Evolutionary conservation across 2,329 filamentous ascomycete genomes (phyloP), one percentile per base, ranked within the genome.

Genomic region (Aspergillus sp.): DNA sequence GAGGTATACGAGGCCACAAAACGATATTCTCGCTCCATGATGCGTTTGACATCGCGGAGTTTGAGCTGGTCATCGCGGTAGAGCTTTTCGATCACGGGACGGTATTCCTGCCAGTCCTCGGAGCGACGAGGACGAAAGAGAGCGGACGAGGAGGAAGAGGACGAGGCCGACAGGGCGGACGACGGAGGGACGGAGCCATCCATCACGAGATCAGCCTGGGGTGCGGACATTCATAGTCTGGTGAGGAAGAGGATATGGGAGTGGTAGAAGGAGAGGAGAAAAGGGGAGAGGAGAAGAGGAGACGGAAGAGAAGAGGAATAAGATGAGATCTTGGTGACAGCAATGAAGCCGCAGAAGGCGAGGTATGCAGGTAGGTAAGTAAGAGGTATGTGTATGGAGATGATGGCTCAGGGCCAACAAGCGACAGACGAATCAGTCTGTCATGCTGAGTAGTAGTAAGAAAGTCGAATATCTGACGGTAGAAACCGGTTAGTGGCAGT

Each of bases 71-170:
- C 58, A 47, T 66, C 64, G 29, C 66, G 67, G 49, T 71, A 71
- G 49, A 71, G 67, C 34, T 64, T 59, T 46, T 71, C 67, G 52
- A 71, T 71, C 29, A 60, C 63, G 21, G 68, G 58, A 34, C 68
- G 69, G 47, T 68, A 71, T 44, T 68, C 57, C 41, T 69, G 65
- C 69, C 69, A 71, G 51, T 71, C 68, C 32, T 71, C 68, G 20
- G 68, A 70, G 58, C 64, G 62, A 60, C 67, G 67, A 54, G 69
- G 69, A 36, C 66, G 65, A 53, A 71, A 69, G 48, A 64, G 49
- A 44, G 57, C 50, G 16, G 60, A 57, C 17, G 58, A 55, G 34
- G 55, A 54, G 19, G 59, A 55, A 20, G 60, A 56, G 31, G 56
- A 49, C 23, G 58, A 47, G 40, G 56, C 42, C 44, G 56, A 55